Conservation (phyloP, 176 grass and related monocot species). For the Panicum miliaceum region DNA sequence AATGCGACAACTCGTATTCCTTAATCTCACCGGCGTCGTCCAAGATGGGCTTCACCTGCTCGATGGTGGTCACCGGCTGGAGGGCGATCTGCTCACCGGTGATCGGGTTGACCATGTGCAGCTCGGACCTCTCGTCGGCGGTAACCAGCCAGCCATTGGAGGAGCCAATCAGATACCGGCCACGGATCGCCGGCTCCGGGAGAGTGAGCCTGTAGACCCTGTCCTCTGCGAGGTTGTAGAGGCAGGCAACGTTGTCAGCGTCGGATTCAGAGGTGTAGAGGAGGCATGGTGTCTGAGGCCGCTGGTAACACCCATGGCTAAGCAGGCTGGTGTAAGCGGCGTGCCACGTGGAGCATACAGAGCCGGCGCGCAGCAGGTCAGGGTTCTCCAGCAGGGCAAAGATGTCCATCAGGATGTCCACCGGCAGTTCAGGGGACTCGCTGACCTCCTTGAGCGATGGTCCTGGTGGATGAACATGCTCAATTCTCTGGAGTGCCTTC, state of each 20-base stretch:
- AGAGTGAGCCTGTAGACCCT: background rate
- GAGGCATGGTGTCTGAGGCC: background rate
- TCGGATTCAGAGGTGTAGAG: background rate
- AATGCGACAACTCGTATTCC: background rate
- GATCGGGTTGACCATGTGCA: background rate
- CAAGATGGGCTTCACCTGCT: constrained; percentile 10
- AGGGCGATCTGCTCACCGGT: background rate
- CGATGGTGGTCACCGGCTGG: background rate
- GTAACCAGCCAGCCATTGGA: background rate
- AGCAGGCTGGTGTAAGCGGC: background rate
- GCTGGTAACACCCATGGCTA: background rate
- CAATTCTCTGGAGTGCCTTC: background rate
- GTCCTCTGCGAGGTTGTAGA: background rate
- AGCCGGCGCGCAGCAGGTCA: background rate
- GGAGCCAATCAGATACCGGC: background rate
- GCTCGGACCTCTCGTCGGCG: background rate
- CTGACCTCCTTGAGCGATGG: background rate
- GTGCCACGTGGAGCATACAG: background rate
- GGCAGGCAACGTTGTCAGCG: background rate
- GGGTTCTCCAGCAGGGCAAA: background rate
- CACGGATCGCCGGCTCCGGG: background rate
- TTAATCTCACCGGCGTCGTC: background rate
- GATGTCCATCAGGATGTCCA: background rate
- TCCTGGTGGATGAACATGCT: background rate
- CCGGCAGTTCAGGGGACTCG: background rate